Conservation (phyloP, 352 stramenopile species). For the Phytophthora ramorum region DNA sequence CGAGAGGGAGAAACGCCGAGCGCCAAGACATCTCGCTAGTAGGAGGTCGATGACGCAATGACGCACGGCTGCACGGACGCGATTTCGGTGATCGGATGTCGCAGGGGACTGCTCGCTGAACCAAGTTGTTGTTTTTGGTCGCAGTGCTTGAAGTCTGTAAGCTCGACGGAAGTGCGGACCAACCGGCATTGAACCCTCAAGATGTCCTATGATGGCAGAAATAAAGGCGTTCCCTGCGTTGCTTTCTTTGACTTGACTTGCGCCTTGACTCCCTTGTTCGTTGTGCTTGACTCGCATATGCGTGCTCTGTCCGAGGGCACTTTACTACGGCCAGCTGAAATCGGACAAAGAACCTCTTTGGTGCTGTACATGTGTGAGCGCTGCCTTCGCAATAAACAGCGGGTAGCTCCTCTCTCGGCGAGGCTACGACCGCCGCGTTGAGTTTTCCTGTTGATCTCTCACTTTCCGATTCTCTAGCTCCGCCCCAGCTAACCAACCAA, state of each 20-base stretch:
- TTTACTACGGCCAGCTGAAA: not conserved
- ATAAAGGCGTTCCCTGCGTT: no score
- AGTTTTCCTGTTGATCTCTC: slow-evolving; percentile 3
- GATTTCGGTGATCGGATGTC: slow-evolving; percentile 7
- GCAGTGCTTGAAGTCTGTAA: no score
- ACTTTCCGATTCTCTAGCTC: slow-evolving; percentile 26
- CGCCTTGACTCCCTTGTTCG: not conserved
- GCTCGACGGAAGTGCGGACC: no score
- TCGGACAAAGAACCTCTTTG: not conserved
- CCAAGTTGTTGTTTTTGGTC: not conserved
- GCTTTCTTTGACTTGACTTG: not conserved
- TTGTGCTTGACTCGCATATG: not conserved
- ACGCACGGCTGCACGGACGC: not conserved
- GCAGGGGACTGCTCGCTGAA: no score
- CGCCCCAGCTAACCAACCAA: slow-evolving; percentile 8
- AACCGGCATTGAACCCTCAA: no score
- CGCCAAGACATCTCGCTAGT: slow-evolving; percentile 21
- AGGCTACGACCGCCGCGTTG: not conserved
- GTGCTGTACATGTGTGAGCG: not conserved
- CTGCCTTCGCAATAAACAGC: not conserved
- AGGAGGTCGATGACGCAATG: not conserved
- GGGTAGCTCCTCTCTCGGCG: not conserved
- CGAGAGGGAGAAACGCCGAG: not conserved
- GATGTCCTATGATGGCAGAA: no score
- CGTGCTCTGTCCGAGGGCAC: not conserved